phyloP scores from a whole-genome alignment of 2,329 filamentous ascomycete species.

The Fusarium nisikadoi region DNA sequence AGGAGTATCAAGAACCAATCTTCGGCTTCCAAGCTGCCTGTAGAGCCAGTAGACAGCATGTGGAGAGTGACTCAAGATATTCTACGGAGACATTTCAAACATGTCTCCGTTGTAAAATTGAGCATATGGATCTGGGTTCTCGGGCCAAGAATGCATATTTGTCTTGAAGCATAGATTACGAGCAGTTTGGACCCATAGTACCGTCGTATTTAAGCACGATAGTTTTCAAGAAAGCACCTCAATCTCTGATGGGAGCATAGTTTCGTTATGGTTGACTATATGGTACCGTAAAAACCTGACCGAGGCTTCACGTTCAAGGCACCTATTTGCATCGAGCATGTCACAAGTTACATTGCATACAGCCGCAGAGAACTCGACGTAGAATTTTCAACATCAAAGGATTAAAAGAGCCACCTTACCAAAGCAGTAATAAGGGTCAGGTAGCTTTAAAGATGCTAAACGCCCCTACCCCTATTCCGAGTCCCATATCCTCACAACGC shows the following conservation, averaged over 20 bases:
- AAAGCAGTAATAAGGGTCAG: background rate
- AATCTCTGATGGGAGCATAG: background rate
- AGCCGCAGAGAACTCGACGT: background rate
- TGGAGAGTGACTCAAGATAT: background rate
- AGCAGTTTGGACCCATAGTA: too few relatives aligned
- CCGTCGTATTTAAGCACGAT: background rate
- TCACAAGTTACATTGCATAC: background rate
- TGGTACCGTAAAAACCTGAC: background rate
- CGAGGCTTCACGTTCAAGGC: background rate
- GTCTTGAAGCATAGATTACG: too few relatives aligned
- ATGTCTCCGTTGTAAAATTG: background rate
- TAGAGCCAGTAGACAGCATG: background rate
- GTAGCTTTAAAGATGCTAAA: constrained; percentile 15
- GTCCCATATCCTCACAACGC: constrained; percentile 23
- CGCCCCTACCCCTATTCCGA: constrained; percentile 19
- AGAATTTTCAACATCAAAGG: background rate
- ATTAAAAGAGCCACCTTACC: background rate
- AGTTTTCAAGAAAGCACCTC: background rate
- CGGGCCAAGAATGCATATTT: background rate
- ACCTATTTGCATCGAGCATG: too few relatives aligned
- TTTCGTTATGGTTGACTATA: too few relatives aligned
- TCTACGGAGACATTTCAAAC: background rate
- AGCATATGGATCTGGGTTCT: background rate
- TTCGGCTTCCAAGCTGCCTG: background rate
- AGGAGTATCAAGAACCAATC: background rate